Evolutionary conservation across 2,329 filamentous ascomycete species (phyloP), one percentile per base, ranked within the genome.

Genomic region (Trichoderma pleuroti): DNA sequence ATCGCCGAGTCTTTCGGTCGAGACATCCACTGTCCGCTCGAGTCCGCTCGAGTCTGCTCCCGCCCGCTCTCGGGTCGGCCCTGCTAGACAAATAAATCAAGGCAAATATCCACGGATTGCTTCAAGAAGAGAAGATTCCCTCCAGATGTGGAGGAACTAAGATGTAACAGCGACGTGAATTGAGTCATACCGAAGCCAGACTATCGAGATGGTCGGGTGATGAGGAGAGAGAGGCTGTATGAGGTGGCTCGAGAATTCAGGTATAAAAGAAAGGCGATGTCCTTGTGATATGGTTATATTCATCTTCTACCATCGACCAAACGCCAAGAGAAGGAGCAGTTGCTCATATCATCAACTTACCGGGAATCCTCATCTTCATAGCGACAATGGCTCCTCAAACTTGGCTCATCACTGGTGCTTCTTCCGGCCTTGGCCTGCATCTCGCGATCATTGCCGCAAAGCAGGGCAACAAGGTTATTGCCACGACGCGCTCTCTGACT

Each of bases 391-490:
- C 68, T 12, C 61, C 68, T 28, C 60, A 66, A 52, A 63, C 60
- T 52, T 70, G 68, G 68, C 68, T 70, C 52, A 49, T 70, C 11
- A 70, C 68, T 12, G 68, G 68, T 39, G 62, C 68, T 11, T 70
- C 68, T 3, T 70, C 68, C 1, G 68, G 68, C 52, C 28, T 70
- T 26, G 68, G 68, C 21, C 54, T 57, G 8, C 42, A 70, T 18
- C 62, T 67, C 11, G 68, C 61, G 16, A 66, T 56, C 21, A 36
- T 49, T 28, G 61, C 61, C 10, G 68, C 68, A n/a, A 65, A 63
- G 21, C 60, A 67, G 5, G 68, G 68, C 61, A 63, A 70, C 34
- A 57, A 67, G 46, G 68, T 70, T 6, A 32, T 70, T 36, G 68
- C 68, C 18, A 67, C 68, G 10, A 66, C 68, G 11, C 60, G 68